Conservation (phyloP, 2,329 filamentous ascomycete species). For the Fusarium sambucinum region DNA sequence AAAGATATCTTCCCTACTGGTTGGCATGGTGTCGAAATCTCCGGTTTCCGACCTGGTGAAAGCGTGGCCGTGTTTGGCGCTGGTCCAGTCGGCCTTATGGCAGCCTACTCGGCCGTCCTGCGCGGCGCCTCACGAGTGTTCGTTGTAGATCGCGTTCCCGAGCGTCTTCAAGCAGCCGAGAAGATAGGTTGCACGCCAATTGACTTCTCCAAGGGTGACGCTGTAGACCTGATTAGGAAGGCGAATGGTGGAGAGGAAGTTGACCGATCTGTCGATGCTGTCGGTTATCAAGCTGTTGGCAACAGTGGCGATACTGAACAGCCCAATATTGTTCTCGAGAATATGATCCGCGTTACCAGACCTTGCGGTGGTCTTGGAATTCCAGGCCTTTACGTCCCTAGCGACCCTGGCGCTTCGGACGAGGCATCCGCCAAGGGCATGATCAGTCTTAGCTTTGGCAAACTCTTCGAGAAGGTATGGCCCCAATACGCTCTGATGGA, state of each 20-base stretch:
- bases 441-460: conserved; percentile 74
- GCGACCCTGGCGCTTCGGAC: conserved; percentile 73
- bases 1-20: conserved; percentile 55
- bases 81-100: conserved; percentile 74
- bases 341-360: conserved; percentile 72
- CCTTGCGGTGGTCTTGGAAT: conserved; percentile 72
- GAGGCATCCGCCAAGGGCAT: conserved; percentile 71
- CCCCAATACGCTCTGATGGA: rapidly evolving
- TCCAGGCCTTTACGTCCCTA: conserved; percentile 64
- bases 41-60: conserved; percentile 71
- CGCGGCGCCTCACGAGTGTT: conserved; percentile 72
- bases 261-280: conserved; percentile 73
- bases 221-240: conserved; percentile 70
- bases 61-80: conserved; percentile 74
- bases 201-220: conserved; percentile 70
- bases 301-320: conserved; percentile 68
- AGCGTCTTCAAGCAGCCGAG: conserved; percentile 68
- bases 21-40: conserved; percentile 68
- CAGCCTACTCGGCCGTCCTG: conserved; percentile 71
- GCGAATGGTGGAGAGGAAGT: conserved; percentile 72
- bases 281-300: conserved; percentile 73
- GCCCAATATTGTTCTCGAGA: conserved; percentile 72
- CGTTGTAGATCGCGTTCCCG: conserved; percentile 72
- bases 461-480: conserved; percentile 72
- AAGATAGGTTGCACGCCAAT: conserved; percentile 73